Percentiles rank a stretch among this genome's conserved stretches.
Evolutionary conservation across 257 asterid genomes (phyloP).

Genomic region (Solanum piurae): DNA sequence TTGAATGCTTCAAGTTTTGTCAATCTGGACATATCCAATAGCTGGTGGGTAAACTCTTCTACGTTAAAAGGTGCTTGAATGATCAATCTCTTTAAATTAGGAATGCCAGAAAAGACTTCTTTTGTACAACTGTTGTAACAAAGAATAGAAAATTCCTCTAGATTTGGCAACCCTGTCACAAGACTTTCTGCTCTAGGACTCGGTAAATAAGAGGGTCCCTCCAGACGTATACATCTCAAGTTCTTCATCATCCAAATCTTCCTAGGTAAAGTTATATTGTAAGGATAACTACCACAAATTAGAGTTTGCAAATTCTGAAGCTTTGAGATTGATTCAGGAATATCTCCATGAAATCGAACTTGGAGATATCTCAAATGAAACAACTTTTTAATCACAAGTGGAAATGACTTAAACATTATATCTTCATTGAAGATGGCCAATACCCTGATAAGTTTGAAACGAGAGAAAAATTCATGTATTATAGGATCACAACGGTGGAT

Average conservation of each 20-base stretch:
- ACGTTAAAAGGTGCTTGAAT: rapidly evolving
- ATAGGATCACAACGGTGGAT: too few relatives aligned
- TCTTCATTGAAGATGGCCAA: too few relatives aligned
- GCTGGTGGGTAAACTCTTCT: rapidly evolving
- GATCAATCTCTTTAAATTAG: not conserved
- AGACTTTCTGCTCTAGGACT: not conserved
- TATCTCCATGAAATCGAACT: not conserved
- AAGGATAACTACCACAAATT: not conserved
- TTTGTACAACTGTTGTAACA: not conserved
- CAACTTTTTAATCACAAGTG: not conserved
- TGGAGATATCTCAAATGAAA: not conserved
- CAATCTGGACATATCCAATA: not conserved
- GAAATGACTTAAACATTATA: not conserved
- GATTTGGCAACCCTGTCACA: not conserved
- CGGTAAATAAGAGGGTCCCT: not conserved
- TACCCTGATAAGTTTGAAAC: too few relatives aligned
- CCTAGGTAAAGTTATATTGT: not conserved
- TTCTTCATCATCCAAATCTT: not conserved
- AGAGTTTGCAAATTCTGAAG: not conserved
- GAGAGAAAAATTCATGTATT: too few relatives aligned
- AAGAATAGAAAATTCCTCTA: not conserved
- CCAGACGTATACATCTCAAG: not conserved
- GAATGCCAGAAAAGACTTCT: not conserved
- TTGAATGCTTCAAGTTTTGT: not conserved
- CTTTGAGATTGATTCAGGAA: not conserved